These are phyloP conservation scores for Fusarium falciforme DNA, from an alignment of 2,329 filamentous ascomycete species.

Conservation along the genomic window DNA sequence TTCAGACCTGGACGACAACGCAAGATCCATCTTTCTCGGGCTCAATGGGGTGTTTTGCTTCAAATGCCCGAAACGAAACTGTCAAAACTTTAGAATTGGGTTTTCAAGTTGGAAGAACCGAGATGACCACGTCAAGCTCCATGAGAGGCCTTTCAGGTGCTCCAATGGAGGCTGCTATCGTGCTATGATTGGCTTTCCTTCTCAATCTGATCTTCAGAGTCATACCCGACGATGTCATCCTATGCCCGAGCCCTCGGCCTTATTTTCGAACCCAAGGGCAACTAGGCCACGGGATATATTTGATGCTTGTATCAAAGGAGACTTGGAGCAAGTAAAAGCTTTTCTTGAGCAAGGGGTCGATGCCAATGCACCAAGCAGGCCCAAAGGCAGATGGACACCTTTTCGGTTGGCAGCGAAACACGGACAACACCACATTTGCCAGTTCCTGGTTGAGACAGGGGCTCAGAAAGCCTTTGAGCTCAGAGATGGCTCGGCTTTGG, in stretches of 20 bases:
- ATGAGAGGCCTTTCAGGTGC: neutral
- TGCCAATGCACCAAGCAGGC: neutral
- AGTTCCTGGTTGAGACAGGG: neutral
- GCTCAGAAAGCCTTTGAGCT: neutral
- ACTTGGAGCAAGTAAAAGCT: neutral
- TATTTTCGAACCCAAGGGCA: neutral
- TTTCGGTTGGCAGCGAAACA: neutral
- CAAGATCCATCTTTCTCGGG: neutral
- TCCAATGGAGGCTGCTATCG: neutral
- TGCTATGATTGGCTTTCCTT: neutral
- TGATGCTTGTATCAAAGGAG: neutral
- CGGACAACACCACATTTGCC: neutral
- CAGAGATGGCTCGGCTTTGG: neutral
- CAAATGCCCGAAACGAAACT: neutral
- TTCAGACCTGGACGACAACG: neutral
- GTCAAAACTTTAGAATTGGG: neutral
- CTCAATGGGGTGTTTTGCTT: neutral
- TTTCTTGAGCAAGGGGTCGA: neutral
- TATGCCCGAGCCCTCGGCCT: neutral
- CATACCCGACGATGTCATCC: neutral
- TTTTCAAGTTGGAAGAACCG: neutral
- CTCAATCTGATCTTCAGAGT: neutral
- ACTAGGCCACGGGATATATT: neutral
- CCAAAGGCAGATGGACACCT: too few species aligned
- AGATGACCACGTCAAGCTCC: neutral